phyloP scores from a whole-genome alignment of 306 rosid genomes.

The Inga laurina region DNA sequence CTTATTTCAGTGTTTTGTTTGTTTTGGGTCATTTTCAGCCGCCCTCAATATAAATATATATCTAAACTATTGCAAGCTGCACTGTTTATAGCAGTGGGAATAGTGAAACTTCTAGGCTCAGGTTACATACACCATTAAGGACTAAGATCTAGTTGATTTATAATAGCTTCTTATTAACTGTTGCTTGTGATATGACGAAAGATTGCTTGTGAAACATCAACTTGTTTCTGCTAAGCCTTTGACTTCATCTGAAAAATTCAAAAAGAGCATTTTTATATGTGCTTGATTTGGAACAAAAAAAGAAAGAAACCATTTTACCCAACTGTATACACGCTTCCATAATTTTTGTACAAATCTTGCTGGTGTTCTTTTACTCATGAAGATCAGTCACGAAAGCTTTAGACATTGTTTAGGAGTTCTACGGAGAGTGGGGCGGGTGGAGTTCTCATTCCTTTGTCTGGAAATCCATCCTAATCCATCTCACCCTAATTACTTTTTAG shows the following conservation, averaged over 20 bases:
- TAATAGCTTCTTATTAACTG: slow-evolving; percentile 19
- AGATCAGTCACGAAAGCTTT: not conserved
- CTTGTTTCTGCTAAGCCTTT: not conserved
- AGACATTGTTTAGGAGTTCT: not conserved
- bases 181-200: not conserved
- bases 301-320: not conserved
- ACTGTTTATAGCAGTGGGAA: not conserved
- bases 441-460: not conserved
- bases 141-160: not conserved
- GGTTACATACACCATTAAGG: not conserved
- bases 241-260: not conserved
- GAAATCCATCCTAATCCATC: not conserved
- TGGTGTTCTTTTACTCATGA: not conserved
- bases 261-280: slow-evolving; percentile 2
- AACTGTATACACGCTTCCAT: not conserved
- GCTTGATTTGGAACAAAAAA: not conserved
- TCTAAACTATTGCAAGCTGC: not conserved
- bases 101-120: not conserved
- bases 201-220: not conserved
- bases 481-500: not conserved
- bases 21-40: not conserved
- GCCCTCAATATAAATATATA: not conserved
- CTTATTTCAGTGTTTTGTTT: not conserved
- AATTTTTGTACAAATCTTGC: not conserved
- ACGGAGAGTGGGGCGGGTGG: not conserved